These are phyloP conservation scores for Echinochloa phyllopogon DNA, from an alignment of 176 grass and related monocot species.

Conservation along the genomic window DNA sequence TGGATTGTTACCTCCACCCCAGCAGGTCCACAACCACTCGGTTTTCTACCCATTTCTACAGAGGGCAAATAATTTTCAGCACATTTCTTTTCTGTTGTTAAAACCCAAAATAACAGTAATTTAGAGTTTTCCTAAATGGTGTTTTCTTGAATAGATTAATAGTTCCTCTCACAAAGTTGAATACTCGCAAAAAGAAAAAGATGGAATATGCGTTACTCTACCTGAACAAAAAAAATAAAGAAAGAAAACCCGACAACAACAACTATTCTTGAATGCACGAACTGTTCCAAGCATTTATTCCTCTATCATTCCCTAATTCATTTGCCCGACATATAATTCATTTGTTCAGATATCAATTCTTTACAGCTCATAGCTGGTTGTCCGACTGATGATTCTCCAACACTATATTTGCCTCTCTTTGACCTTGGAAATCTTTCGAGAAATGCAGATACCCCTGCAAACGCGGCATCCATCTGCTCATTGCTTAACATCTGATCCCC, in stretches of 20 bases:
- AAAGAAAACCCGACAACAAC: background rate
- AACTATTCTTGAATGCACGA: background rate
- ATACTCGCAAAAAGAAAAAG: background rate
- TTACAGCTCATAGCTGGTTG: constrained; percentile 40
- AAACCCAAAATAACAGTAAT: background rate
- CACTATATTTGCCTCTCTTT: constrained; percentile 45
- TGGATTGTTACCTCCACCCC: background rate
- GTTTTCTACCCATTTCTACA: background rate
- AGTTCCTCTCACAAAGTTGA: background rate
- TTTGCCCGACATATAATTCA: constrained; percentile 33
- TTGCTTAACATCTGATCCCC: constrained; percentile 31
- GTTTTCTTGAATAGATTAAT: background rate
- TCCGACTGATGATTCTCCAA: constrained; percentile 27
- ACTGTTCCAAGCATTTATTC: background rate
- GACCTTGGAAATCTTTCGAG: constrained; percentile 35
- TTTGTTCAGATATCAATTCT: constrained; percentile 20
- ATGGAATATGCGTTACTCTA: background rate
- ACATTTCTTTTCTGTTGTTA: too few species aligned
- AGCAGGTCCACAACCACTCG: background rate
- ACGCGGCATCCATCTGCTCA: constrained; percentile 20
- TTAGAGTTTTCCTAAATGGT: background rate
- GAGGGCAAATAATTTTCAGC: background rate
- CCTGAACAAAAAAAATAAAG: too few species aligned
- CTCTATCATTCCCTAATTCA: constrained; percentile 10
- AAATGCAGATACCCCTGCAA: constrained; percentile 16